Evolutionary conservation across 768 basidiomycete species (phyloP).

Genomic region (Tulasnella sp.): DNA sequence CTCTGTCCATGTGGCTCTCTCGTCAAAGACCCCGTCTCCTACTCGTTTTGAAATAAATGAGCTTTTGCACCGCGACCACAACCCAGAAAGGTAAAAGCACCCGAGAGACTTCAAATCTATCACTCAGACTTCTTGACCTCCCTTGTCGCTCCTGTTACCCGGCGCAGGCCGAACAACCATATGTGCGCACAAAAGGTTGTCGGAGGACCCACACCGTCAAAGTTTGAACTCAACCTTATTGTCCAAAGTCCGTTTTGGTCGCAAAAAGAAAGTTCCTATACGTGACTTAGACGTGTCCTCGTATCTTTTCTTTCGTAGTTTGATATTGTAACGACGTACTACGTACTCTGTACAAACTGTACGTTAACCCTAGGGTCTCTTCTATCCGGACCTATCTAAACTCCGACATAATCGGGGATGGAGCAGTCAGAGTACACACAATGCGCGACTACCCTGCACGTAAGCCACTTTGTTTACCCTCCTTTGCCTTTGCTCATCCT

Average conservation of each 20-base stretch:
- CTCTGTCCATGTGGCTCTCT: neutral
- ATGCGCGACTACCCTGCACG: neutral
- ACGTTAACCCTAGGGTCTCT: neutral
- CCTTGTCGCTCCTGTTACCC: neutral
- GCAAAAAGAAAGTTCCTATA: neutral
- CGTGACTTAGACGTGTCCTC: neutral
- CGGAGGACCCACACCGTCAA: neutral
- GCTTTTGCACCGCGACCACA: neutral
- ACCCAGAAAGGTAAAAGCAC: neutral
- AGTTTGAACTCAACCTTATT: neutral
- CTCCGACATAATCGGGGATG: neutral
- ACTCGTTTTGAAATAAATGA: neutral
- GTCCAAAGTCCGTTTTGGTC: neutral
- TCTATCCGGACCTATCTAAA: conserved; percentile 2
- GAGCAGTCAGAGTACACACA: neutral
- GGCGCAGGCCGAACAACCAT: neutral
- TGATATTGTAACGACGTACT: neutral
- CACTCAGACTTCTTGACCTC: neutral
- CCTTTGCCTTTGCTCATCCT: neutral
- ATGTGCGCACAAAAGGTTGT: neutral
- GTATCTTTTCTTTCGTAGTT: neutral
- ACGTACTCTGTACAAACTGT: neutral
- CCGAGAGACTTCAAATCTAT: neutral
- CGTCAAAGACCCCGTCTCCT: neutral
- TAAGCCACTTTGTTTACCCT: neutral